Evolutionary conservation across 768 basidiomycete species (phyloP).

Genomic region (Mycena vulgaris): DNA sequence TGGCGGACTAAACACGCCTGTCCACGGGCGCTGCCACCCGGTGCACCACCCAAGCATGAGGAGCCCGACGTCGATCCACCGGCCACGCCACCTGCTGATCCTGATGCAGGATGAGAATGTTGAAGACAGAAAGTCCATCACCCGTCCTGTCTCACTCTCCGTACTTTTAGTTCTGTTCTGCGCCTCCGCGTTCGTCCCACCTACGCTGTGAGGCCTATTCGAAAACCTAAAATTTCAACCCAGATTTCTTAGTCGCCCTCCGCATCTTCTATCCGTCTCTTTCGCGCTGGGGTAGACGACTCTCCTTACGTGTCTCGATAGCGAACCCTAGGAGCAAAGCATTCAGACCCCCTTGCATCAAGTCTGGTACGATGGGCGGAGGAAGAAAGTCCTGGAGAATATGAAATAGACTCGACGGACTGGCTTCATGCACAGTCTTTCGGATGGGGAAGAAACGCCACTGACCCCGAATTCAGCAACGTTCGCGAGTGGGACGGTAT

Average conservation of each 20-base stretch:
- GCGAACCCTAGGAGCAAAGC: background rate
- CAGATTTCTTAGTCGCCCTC: conserved; percentile 4
- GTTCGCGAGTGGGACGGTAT: conserved; percentile 17
- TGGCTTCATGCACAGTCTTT: conserved; percentile 11
- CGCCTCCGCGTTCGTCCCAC: conserved; percentile 1
- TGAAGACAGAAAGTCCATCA: background rate
- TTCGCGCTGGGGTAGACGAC: conserved; percentile 16
- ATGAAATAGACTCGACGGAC: conserved; percentile 14
- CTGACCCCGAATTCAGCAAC: conserved; percentile 29
- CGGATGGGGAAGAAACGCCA: conserved; percentile 26
- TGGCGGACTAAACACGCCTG: conserved; percentile 34
- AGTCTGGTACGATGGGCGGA: conserved; percentile 24
- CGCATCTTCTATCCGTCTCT: conserved; percentile 10
- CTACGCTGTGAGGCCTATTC: background rate
- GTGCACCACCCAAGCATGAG: conserved; percentile 18
- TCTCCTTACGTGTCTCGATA: background rate
- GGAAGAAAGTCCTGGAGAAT: conserved; percentile 27
- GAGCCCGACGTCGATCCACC: conserved; percentile 31
- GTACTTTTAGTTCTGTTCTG: background rate
- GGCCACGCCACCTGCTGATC: conserved; percentile 20
- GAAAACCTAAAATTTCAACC: background rate
- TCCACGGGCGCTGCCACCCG: conserved; percentile 25
- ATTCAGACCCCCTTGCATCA: conserved; percentile 12
- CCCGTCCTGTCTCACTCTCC: background rate
- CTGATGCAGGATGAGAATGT: conserved; percentile 28